Conservation (phyloP, 768 basidiomycete genomes). For the Coprinopsis strossmayeri region DNA sequence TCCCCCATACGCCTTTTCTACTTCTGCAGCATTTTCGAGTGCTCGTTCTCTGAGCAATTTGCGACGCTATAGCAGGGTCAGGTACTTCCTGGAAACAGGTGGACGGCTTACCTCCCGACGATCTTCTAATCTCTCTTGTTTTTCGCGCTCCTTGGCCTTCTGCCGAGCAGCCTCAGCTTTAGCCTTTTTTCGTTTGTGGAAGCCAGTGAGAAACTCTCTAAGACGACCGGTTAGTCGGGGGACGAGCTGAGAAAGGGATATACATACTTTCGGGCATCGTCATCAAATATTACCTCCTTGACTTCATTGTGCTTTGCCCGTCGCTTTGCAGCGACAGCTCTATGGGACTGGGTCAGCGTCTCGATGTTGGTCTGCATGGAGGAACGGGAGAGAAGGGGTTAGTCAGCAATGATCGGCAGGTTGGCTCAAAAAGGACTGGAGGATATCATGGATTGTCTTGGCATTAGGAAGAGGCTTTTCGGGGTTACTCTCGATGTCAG, state of each 20-base stretch:
- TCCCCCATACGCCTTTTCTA: constrained; percentile 69
- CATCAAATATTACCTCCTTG: constrained; percentile 82
- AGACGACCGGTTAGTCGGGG: constrained; percentile 14
- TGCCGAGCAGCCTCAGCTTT: constrained; percentile 72
- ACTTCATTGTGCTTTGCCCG: constrained; percentile 61
- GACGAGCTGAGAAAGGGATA: constrained; percentile 2
- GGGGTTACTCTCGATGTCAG: constrained; percentile 11
- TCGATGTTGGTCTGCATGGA: constrained; percentile 29
- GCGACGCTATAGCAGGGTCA: constrained; percentile 50
- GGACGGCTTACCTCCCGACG: constrained; percentile 60
- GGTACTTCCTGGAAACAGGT: constrained; percentile 13
- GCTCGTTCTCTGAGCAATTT: constrained; percentile 74
- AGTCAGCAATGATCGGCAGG: constrained; percentile 17
- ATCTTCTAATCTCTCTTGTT: constrained; percentile 65
- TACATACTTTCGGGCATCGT: constrained; percentile 70
- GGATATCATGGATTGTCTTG: neutral
- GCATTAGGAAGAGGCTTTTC: constrained; percentile 3
- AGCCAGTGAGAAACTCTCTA: constrained; percentile 90
- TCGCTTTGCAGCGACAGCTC: constrained; percentile 60
- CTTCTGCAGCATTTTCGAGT: constrained; percentile 63
- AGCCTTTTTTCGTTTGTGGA: constrained; percentile 86
- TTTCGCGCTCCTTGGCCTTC: constrained; percentile 71
- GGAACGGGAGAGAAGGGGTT: constrained; percentile 16
- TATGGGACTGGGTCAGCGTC: constrained; percentile 57
- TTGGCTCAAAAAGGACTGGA: constrained; percentile 9